Base-by-base conservation (phyloP, 345 rosid genomes). In the Abelmoschus esculentus region DNA sequence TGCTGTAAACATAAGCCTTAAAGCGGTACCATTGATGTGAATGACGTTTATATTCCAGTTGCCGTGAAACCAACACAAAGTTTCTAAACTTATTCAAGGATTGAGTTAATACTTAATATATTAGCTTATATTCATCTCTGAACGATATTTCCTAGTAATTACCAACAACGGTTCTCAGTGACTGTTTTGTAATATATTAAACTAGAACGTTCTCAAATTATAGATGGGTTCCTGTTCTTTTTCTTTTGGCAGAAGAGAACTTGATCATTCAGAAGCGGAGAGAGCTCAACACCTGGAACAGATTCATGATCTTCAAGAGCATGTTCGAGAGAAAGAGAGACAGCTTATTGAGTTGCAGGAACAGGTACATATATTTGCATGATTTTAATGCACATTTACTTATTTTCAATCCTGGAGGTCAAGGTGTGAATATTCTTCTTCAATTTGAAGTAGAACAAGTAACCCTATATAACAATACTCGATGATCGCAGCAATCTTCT, bases 251-350 rank as follows among this genome's bases (percentile, higher is more conserved):
- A 95, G 99, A 81, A 89, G 96, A 77, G 98, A 95, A 81, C 98
- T 89, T 80, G 99, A 95, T 83, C 99, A 90, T 78, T 86, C 96
- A 66, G 99, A 91, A 73, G 96, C 92, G 78, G 99, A 95, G 81
- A 87, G 92, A 80, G 82, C 85, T 29, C 98, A 91, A 56, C 96
- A 85, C 62, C 70, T 86, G 56, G 89, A 91, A 58, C 86, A 95
- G 77, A 79, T 95, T 57, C 90, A 79, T 53, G 98, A 95, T 52
- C 85, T 91, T 72, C 98, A 91, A 77, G 99, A 95, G 71, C 98
- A 82, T 74, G 67, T 86, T 73, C 98, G 90, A 80, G 98, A 95
- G 70, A 91, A 90, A 79, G 98, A 91, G 72, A 85, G 98, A 34
- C 99, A 86, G 73, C 80, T 82, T 76, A 76, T 79, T 58, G 98